A percentile compares a stretch with the other conserved stretches of the same genome.
phyloP scores from a whole-genome alignment of 805 yeast species.

The Ogataea glucozyma region DNA sequence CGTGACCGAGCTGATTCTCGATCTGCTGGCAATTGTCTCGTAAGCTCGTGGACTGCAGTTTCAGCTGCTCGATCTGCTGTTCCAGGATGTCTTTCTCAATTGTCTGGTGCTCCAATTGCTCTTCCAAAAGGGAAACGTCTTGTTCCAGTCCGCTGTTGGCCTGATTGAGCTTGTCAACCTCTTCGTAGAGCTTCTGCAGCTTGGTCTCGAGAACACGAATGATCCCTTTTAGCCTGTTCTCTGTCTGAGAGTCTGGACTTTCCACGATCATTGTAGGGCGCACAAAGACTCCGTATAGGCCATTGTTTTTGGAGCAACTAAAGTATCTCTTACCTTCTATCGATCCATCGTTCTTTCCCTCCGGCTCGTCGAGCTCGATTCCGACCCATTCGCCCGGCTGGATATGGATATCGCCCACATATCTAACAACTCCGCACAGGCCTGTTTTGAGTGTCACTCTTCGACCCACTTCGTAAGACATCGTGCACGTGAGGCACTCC shows the following conservation, averaged over 20 bases:
- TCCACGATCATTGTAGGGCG: conserved; percentile 37
- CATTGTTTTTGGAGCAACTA: conserved; percentile 32
- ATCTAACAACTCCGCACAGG: conserved; percentile 48
- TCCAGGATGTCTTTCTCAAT: conserved; percentile 48
- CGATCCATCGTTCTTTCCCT: conserved; percentile 53
- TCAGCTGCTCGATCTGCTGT: conserved; percentile 28
- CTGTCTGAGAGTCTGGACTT: not conserved
- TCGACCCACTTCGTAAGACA: conserved; percentile 19
- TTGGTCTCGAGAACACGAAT: conserved; percentile 49
- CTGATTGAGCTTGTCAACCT: conserved; percentile 31
- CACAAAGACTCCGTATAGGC: conserved; percentile 51
- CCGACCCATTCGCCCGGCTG: conserved; percentile 63
- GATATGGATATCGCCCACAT: conserved; percentile 55
- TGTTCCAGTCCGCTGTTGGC: conserved; percentile 34
- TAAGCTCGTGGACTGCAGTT: conserved; percentile 17
- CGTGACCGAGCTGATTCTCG: not conserved
- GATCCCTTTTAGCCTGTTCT: conserved; percentile 29
- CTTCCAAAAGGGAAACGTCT: conserved; percentile 22
- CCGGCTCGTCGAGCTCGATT: conserved; percentile 40
- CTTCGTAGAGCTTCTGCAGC: conserved; percentile 36
- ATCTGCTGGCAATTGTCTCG: not conserved
- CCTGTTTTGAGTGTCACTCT: conserved; percentile 40
- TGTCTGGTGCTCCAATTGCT: conserved; percentile 33
- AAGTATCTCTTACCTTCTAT: conserved; percentile 48
- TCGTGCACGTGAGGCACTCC: not conserved